A percentile compares a stretch with the other conserved stretches of the same genome.
Conservation (phyloP, 495 filamentous ascomycete genomes). For the Cladorrhinum samala region DNA sequence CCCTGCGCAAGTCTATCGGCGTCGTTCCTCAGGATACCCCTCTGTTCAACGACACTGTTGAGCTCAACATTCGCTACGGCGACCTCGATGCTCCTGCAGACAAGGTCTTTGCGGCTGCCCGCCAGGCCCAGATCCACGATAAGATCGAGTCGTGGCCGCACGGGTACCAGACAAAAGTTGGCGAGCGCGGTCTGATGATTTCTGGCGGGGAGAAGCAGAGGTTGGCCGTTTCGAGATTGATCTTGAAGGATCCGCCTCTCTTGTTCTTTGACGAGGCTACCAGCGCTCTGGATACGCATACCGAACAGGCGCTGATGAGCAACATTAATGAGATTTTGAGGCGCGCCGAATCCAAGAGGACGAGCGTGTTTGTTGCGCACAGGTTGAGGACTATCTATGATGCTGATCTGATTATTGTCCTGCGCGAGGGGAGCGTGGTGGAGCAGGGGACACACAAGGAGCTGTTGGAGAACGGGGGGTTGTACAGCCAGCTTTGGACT, state of each 20-base stretch:
- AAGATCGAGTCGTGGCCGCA: slow-evolving; percentile 72
- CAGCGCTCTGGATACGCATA: slow-evolving; percentile 91
- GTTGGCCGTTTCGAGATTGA: slow-evolving; percentile 74
- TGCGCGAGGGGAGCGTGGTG: slow-evolving; percentile 74
- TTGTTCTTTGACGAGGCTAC: slow-evolving; percentile 99
- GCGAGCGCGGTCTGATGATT: slow-evolving; percentile 97
- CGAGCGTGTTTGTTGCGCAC: slow-evolving; percentile 92
- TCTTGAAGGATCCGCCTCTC: slow-evolving; percentile 87
- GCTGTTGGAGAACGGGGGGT: slow-evolving; percentile 68
- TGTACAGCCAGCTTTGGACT: slow-evolving; percentile 86
- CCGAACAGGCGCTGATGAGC: slow-evolving; percentile 81
- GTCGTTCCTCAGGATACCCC: slow-evolving; percentile 98
- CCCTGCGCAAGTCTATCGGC: slow-evolving; percentile 78
- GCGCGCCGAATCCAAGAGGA: slow-evolving; percentile 66
- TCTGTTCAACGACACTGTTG: slow-evolving; percentile 90
- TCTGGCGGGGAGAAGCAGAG: slow-evolving; percentile 95
- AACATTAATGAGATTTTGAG: slow-evolving; percentile 93
- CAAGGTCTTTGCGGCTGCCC: slow-evolving; percentile 67
- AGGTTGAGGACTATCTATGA: slow-evolving; percentile 89
- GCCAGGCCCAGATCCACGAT: slow-evolving; percentile 77
- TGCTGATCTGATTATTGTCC: slow-evolving; percentile 87
- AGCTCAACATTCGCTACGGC: slow-evolving; percentile 95
- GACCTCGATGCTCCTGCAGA: slow-evolving; percentile 70
- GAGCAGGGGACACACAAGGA: slow-evolving; percentile 83
- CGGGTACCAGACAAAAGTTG: slow-evolving; percentile 87